Evolutionary conservation across 352 stramenopile species (phyloP).

Genomic region (Phytophthora tubulina): DNA sequence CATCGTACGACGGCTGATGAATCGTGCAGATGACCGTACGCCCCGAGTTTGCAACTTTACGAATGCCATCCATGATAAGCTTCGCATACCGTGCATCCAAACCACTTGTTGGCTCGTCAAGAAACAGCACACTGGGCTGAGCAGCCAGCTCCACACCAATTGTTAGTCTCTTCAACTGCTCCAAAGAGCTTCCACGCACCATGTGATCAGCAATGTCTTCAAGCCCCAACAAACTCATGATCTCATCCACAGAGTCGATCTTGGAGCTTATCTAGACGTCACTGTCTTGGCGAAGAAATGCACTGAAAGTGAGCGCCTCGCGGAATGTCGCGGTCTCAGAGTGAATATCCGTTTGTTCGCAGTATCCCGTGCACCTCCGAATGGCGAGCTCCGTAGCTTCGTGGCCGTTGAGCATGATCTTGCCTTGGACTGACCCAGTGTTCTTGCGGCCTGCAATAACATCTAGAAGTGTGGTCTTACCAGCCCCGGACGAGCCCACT

Average conservation of each 20-base stretch:
- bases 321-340: conserved; percentile 74
- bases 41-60: conserved; percentile 69
- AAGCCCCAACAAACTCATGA: conserved; percentile 31
- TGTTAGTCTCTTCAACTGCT: conserved; percentile 46
- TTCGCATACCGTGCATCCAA: conserved; percentile 84
- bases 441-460: conserved; percentile 92
- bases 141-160: conserved; percentile 66
- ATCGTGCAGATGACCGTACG: conserved; percentile 88
- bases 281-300: conserved; percentile 59
- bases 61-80: conserved; percentile 75
- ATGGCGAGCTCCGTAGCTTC: conserved; percentile 38
- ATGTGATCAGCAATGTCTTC: conserved; percentile 34
- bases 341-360: conserved; percentile 33
- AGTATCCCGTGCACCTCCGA: conserved; percentile 32
- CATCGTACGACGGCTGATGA: conserved; percentile 83
- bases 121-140: conserved; percentile 55
- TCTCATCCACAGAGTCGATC: conserved; percentile 29
- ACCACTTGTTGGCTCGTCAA: conserved; percentile 38
- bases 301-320: conserved; percentile 89
- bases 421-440: conserved; percentile 65
- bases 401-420: conserved; percentile 87
- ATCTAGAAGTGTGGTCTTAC: conserved; percentile 77
- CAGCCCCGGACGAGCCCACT: conserved; percentile 57
- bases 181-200: conserved; percentile 31
- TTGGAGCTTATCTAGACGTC: conserved; percentile 21